Evolutionary conservation across 2,329 filamentous ascomycete genomes (phyloP), one percentile per base, ranked within the genome.

Genomic region (Phaeosphaeria sp.): DNA sequence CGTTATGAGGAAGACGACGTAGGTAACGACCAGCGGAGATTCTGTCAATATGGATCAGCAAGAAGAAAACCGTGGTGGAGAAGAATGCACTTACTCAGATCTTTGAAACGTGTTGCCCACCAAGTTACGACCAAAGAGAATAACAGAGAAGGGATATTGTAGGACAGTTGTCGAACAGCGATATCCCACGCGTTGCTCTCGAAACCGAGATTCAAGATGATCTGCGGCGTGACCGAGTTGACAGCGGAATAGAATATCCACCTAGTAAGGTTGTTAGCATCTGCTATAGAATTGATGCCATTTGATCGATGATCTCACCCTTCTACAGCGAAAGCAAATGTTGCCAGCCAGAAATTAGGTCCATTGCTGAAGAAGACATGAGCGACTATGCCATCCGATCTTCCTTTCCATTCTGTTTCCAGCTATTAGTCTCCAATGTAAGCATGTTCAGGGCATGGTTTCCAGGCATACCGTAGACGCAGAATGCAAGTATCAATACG

Each of bases 321-420:
- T 71, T 87, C 84, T 33, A 85, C 81, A 5, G 81, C 81, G 58
- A 86, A 85, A 3, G 84, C 84, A 65, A 85, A 85, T 13, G 82
- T 79, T 1, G 83, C 80, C 3, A 85, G 78, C 5, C 77, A 80
- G 63, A 87, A 86, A 66, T 87, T 87, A 15, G 80, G 81, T n/a
- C 83, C 83, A 1, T 76, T 72, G 30, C 72, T 76, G 72, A 86
- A 86, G 76, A 86, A 85, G 36, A 85, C 78, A 63, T 86, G 84
- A 0, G 84, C 83, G 0, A 86, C 75, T 7, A 86, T 80, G 6
- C 84, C 84, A 59, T 86, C 84, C 9, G 71, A 63, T 55, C 84
- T 74, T 1, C 83, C 84, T 64, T 82, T 84, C 83, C 83, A 85
- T 72, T 86, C 70, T 46, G 23, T 23, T 11, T 18, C 9, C 20